phyloP scores from a whole-genome alignment of 208 protist genomes.

The Leishmania arabica region DNA sequence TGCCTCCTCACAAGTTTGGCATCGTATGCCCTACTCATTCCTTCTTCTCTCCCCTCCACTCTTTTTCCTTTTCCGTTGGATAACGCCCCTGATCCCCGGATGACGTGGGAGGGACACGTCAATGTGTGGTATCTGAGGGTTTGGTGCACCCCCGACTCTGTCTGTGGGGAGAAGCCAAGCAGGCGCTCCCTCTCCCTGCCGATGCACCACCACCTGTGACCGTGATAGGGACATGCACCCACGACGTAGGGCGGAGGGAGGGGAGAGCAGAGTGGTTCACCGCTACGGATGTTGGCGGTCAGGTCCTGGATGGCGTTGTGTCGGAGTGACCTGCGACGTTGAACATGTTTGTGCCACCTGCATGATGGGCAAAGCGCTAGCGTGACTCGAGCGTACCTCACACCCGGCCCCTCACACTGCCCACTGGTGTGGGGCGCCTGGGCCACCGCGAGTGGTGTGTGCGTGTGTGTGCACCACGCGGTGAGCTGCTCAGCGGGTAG shows the following conservation, averaged over 20 bases:
- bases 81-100: not conserved
- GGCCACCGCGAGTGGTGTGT: too few species aligned
- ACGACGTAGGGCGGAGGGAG: not conserved
- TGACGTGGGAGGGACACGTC: not conserved
- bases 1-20: not conserved
- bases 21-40: not conserved
- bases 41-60: not conserved
- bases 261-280: too few species aligned
- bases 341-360: not conserved
- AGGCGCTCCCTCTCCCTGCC: not conserved
- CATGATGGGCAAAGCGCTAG: not conserved
- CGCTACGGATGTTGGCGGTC: not conserved
- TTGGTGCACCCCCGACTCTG: not conserved
- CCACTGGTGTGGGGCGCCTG: too few species aligned
- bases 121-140: not conserved
- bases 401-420: not conserved
- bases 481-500: not conserved
- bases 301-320: not conserved
- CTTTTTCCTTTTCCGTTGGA: not conserved
- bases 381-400: not conserved
- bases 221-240: not conserved
- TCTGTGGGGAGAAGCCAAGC: not conserved
- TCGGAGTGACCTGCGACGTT: not conserved
- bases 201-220: not conserved
- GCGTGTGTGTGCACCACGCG: too few species aligned